Evolutionary conservation across 2,329 filamentous ascomycete species (phyloP), one percentile per base, ranked within the genome.

Genomic region (Boeremia lycopersici): DNA sequence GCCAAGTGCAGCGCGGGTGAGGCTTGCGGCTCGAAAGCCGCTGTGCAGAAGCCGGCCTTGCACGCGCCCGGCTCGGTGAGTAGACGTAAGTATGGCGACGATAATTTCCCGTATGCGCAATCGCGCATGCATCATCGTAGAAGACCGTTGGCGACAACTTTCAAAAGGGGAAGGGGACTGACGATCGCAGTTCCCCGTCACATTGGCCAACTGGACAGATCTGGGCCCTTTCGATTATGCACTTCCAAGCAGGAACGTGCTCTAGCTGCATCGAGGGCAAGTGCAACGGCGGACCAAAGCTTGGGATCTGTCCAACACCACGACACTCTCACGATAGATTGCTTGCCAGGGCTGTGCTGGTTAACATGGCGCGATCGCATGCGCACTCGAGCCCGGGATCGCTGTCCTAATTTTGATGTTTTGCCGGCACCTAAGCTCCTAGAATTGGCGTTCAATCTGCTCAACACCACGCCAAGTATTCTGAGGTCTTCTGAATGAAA

Each of bases 391-490:
- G 42, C 25, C 19, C 30, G 29, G 34, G 26, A 13, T 23, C 25
- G 30, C 34, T 13, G 25, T 23, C 28, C 9, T n/a, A 30, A 49
- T 55, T 36, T 46, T 42, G 46, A 47, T 50, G 41, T 40, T 52
- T 53, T 43, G n/a, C 15, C 42, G 35, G 36, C 43, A 4, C 29
- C 42, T 36, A 49, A 46, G 50, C 26, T 54, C n/a, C 39, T 3
- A 23, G 19, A 23, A 23, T 23, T 46, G 35, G 50, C 41, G 34
- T 29, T 29, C 26, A 53, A 44, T 51, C 31, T 47, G 4, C 33
- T 53, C 39, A 59, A 55, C 51, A 53, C 43, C 48, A 59, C 53
- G 51, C 52, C 47, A 42, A 56, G 48, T 23, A 48, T 53, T 26
- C 31, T 35, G 11, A 45, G 17, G 28, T 38, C 10, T 26, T 48